Evolutionary conservation across 306 rosid species (phyloP).

Genomic region (Cercis canadensis): DNA sequence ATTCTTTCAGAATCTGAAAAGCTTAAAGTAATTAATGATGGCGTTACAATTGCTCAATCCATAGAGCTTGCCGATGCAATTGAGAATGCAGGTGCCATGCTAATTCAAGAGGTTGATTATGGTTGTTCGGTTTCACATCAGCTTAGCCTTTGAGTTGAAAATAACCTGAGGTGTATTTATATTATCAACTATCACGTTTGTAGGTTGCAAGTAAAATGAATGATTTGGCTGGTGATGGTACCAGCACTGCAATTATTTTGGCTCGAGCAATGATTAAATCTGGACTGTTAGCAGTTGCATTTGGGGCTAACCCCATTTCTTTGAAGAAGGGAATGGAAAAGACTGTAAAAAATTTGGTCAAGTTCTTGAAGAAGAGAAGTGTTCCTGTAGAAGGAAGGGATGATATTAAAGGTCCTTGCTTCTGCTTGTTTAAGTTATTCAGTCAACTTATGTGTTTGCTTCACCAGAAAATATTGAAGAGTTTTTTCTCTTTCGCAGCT

Average conservation of each 20-base stretch:
- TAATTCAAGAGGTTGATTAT: constrained; percentile 94
- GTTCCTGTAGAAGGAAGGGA: constrained; percentile 82
- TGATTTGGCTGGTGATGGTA: constrained; percentile 95
- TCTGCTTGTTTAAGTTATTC: constrained; percentile 35
- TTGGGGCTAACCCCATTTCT: constrained; percentile 90
- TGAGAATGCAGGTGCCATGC: constrained; percentile 96
- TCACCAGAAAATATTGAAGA: constrained; percentile 24
- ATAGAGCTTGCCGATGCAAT: constrained; percentile 85
- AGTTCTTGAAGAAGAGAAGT: constrained; percentile 78
- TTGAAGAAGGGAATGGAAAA: constrained; percentile 92
- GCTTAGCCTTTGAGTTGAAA: constrained; percentile 28
- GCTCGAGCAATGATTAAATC: constrained; percentile 84
- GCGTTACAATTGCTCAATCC: constrained; percentile 89
- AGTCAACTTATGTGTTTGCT: constrained; percentile 8
- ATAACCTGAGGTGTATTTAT: constrained; percentile 29
- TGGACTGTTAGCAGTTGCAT: constrained; percentile 80
- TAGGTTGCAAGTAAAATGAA: constrained; percentile 97
- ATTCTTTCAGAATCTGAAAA: constrained; percentile 77
- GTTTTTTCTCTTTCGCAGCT: constrained; percentile 56
- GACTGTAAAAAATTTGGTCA: constrained; percentile 72
- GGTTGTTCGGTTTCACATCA: constrained; percentile 50
- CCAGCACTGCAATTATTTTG: constrained; percentile 91
- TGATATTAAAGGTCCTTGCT: constrained; percentile 76
- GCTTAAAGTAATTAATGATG: constrained; percentile 83
- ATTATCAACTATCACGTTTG: constrained; percentile 39